These are phyloP conservation scores for Hypoxylon sp. DNA, from an alignment of 2,329 filamentous ascomycete genomes.

Conservation along the genomic window DNA sequence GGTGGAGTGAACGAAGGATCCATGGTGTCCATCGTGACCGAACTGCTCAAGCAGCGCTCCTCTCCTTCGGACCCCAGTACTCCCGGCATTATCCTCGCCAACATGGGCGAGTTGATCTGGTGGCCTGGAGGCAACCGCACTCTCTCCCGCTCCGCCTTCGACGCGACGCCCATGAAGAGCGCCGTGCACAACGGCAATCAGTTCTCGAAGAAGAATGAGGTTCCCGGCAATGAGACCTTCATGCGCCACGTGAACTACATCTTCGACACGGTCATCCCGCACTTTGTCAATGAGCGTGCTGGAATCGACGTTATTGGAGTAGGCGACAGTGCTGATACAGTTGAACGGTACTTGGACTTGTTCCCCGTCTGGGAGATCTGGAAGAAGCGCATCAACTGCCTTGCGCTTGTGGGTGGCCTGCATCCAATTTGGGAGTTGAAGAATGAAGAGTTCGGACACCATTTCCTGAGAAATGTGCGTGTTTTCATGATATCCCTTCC, in stretches of 20 bases:
- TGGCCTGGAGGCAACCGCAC: constrained; percentile 74
- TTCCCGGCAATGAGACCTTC: constrained; percentile 71
- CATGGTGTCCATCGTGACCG: constrained; percentile 73
- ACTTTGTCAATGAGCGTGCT: constrained; percentile 64
- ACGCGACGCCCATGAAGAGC: constrained; percentile 72
- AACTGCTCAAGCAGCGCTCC: constrained; percentile 58
- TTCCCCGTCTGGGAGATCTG: constrained; percentile 66
- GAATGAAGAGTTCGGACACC: constrained; percentile 60
- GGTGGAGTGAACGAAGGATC: constrained; percentile 81
- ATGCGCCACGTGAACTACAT: constrained; percentile 76
- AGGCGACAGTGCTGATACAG: constrained; percentile 74
- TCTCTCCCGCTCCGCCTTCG: constrained; percentile 72
- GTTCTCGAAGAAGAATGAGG: constrained; percentile 70
- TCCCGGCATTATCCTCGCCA: constrained; percentile 80
- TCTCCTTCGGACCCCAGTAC: constrained; percentile 55
- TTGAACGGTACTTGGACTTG: constrained; percentile 71
- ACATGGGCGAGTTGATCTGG: constrained; percentile 84
- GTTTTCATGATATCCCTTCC: not conserved
- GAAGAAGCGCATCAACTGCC: constrained; percentile 61
- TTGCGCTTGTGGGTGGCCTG: constrained; percentile 67
- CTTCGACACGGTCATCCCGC: constrained; percentile 74
- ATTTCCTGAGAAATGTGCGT: constrained; percentile 68
- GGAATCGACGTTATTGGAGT: constrained; percentile 80
- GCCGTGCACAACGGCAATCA: constrained; percentile 71
- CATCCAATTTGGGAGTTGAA: constrained; percentile 58